Base-by-base conservation (phyloP, 805 yeast species). In the Saccharomyces paradoxus region DNA sequence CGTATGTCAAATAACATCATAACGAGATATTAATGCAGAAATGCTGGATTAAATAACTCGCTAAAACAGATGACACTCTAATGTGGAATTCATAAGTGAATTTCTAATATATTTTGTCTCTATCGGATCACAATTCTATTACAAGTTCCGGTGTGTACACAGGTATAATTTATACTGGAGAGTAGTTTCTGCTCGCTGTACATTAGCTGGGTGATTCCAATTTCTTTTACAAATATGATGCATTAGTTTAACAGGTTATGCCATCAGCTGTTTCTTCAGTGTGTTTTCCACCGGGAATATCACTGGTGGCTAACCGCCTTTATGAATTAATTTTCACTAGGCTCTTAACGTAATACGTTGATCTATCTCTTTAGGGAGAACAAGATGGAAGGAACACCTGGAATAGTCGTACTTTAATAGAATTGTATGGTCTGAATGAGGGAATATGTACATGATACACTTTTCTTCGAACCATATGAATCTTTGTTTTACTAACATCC, bases 1-100 rank as follows among this genome's bases (percentile, higher is more conserved):
- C 78, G 95, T 87, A 87, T 82, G 95, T 87, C 77, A 17, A 37
- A 0, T 21, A 60, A 56, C 22, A 37, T 12, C 22, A 37, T 37
- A 51, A 57, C 53, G 53, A 52, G 51, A 49, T 49, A 37, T 21
- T 37, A 37, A 37, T 37, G 22, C 44, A 37, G 13, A 9, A n/a
- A n/a, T 13, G 17, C 24, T 37, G 44, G 4, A 22, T 37, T 41
- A 26, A 22, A 41, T 22, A 21, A 37, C 12, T 30, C 26, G 24
- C 13, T 12, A 13, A 41, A 41, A 27, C 21, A 29, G 47, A 41
- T 22, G 48, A 52, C 32, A 31, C 27, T 37, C 32, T 21, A n/a
- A n/a, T 17, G 21, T 14, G 41, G 46, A 47, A 52, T 55, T 53
- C 46, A 54, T 17, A 26, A 51, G 49, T 49, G 52, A 41, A 41